These are phyloP conservation scores for Xylaria sp. DNA, from an alignment of 2,329 filamentous ascomycete genomes.

Conservation along the genomic window DNA sequence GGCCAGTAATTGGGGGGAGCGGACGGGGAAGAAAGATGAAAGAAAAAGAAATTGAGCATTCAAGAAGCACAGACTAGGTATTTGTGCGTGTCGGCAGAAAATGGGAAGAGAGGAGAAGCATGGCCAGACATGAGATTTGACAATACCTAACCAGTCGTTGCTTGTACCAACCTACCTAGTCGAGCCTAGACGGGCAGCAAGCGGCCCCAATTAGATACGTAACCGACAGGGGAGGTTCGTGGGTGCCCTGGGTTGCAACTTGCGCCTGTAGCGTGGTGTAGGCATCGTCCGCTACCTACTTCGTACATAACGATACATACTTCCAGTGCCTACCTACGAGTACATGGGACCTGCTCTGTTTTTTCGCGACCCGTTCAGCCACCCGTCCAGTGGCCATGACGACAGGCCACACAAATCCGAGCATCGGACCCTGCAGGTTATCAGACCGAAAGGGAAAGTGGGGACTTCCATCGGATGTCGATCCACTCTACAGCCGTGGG, in stretches of 20 bases:
- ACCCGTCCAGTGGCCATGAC: conserved; percentile 20
- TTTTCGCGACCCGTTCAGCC: conserved; percentile 16
- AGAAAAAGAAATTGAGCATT: not conserved
- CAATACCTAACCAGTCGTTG: not conserved
- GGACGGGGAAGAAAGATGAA: not conserved
- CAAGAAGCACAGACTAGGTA: not conserved
- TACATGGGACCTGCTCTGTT: conserved; percentile 20
- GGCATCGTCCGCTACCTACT: not conserved
- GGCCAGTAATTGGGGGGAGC: not conserved
- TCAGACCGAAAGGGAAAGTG: conserved; percentile 14
- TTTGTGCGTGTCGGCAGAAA: conserved; percentile 4
- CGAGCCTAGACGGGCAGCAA: not conserved
- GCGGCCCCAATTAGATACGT: conserved; percentile 1
- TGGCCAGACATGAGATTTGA: not conserved
- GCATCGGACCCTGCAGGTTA: conserved; percentile 23
- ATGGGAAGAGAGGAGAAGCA: conserved; percentile 9
- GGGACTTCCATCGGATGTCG: not conserved
- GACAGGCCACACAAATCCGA: conserved; percentile 16
- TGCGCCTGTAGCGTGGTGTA: not conserved
- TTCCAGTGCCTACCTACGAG: not conserved
- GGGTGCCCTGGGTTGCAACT: not conserved
- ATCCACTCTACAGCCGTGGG: not conserved
- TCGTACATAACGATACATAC: too few relatives aligned
- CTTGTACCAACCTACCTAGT: not conserved
- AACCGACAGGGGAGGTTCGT: conserved; percentile 15